These are phyloP conservation scores for Verbena officinalis DNA, from an alignment of 257 asterid species.

Conservation along the genomic window DNA sequence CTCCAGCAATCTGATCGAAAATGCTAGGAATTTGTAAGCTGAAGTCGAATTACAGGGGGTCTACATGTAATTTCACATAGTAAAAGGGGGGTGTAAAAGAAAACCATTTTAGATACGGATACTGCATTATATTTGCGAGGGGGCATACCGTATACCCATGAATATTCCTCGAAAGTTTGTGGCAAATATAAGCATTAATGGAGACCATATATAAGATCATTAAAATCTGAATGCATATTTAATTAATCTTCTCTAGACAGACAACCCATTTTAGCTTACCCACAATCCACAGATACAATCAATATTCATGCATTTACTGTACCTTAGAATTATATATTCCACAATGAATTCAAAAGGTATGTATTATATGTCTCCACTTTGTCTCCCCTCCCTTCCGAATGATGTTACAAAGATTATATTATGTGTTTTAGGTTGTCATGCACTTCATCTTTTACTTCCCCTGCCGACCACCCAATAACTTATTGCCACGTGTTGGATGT, in stretches of 20 bases:
- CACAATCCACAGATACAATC: neutral
- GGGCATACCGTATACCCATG: too few relatives aligned
- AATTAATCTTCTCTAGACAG: neutral
- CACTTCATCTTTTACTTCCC: slow-evolving; percentile 35
- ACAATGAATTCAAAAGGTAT: slow-evolving; percentile 40
- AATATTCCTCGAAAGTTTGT: too few relatives aligned
- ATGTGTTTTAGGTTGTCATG: slow-evolving; percentile 43
- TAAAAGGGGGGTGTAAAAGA: too few relatives aligned
- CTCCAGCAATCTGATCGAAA: too few relatives aligned
- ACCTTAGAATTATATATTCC: slow-evolving; percentile 19
- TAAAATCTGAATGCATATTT: neutral
- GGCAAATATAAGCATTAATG: neutral
- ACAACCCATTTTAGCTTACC: too few relatives aligned
- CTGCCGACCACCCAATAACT: slow-evolving; percentile 31
- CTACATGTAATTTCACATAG: too few relatives aligned
- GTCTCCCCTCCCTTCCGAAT: slow-evolving; percentile 47
- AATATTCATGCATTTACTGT: neutral
- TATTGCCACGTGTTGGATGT: slow-evolving; percentile 14
- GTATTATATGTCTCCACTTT: slow-evolving; percentile 63
- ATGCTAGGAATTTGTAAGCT: too few relatives aligned
- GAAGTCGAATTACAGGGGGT: too few relatives aligned
- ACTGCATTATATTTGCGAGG: too few relatives aligned
- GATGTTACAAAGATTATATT: slow-evolving; percentile 29
- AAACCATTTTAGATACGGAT: too few relatives aligned
- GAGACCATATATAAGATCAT: neutral